These are phyloP conservation scores for Annulohypoxylon stygium DNA, from an alignment of 495 filamentous ascomycete species.

Conservation along the genomic window DNA sequence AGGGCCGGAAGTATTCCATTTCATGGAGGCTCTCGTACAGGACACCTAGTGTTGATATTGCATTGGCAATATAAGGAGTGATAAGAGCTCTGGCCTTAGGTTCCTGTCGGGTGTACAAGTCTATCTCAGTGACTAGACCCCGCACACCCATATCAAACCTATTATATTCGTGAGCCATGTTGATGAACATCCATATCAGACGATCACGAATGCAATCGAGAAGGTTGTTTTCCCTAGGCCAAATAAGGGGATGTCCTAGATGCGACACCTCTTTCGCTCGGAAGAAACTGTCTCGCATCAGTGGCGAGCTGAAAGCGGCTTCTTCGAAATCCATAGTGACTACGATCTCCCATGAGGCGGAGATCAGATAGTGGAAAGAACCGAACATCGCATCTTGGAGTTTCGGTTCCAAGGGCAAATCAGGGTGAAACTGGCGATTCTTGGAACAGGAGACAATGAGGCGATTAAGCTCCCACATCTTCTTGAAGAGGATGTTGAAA, in stretches of 20 bases:
- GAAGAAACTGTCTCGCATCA: conserved; percentile 4
- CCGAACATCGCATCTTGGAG: neutral
- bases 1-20: conserved; percentile 7
- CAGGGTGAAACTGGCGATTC: neutral
- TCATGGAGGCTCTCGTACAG: neutral
- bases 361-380: neutral
- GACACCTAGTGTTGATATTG: conserved; percentile 13
- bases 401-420: neutral
- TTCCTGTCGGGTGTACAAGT: neutral
- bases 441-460: neutral
- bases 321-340: neutral
- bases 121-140: conserved; percentile 7
- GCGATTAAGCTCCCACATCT: neutral
- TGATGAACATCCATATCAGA: neutral
- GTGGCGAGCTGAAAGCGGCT: conserved; percentile 2
- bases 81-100: conserved; percentile 11
- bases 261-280: neutral
- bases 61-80: neutral
- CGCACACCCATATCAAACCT: neutral
- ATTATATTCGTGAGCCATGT: neutral
- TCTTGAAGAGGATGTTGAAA: neutral
- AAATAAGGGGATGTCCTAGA: neutral
- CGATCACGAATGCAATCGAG: neutral
- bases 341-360: neutral
- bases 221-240: neutral